These are phyloP conservation scores for Hirschfeldia incana DNA, from an alignment of 345 rosid genomes.

Conservation along the genomic window DNA sequence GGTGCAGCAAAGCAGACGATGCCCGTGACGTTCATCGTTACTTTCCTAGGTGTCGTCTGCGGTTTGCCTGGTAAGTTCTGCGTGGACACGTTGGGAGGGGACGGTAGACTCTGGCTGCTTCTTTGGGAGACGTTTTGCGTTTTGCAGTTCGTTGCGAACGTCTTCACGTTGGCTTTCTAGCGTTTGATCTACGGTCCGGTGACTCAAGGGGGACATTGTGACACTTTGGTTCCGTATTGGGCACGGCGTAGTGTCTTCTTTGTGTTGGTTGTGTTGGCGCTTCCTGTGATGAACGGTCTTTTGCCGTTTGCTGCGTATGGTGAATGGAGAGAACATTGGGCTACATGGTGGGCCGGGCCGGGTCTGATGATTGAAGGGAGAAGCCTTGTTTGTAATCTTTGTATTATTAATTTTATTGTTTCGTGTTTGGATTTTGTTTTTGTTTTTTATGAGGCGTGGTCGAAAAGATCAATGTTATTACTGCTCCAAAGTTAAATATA, in stretches of 20 bases:
- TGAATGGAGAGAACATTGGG: constrained; percentile 68
- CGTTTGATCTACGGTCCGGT: constrained; percentile 56
- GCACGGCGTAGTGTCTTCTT: constrained; percentile 53
- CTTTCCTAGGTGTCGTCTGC: constrained; percentile 65
- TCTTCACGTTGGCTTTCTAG: constrained; percentile 47
- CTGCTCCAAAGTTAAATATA: not conserved
- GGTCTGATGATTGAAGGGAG: constrained; percentile 3
- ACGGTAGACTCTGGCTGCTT: constrained; percentile 67
- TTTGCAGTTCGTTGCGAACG: constrained; percentile 60
- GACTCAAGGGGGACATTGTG: constrained; percentile 26
- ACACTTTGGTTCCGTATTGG: constrained; percentile 57
- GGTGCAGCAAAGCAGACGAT: constrained; percentile 54
- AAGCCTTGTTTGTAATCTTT: not conserved
- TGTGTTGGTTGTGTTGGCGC: constrained; percentile 39
- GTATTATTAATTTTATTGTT: constrained; percentile 13
- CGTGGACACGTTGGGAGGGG: constrained; percentile 81
- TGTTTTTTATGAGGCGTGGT: not conserved
- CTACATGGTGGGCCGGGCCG: not conserved
- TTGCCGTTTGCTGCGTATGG: constrained; percentile 66
- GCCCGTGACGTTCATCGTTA: constrained; percentile 69
- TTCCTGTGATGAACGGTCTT: constrained; percentile 68
- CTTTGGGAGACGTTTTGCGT: constrained; percentile 74
- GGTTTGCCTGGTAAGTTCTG: constrained; percentile 81
- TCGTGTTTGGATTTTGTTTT: not conserved
- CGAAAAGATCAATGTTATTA: not conserved